Conservation (phyloP, 768 basidiomycete species). For the Leccinum variicolor region DNA sequence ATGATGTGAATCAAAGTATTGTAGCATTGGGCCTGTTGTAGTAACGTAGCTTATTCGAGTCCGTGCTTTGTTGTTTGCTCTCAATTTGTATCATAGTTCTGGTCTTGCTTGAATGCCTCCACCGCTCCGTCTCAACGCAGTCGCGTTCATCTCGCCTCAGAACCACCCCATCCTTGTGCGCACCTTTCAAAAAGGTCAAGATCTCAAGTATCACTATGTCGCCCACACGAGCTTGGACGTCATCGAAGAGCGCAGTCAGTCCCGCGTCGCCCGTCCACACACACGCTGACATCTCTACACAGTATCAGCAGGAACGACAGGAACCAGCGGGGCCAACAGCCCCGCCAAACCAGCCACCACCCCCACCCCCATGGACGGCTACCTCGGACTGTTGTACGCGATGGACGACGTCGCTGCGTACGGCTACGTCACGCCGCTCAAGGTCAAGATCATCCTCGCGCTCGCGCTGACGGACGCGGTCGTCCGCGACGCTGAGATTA, state of each 20-base stretch:
- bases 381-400: constrained; percentile 82
- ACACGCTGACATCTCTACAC: background rate
- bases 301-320: background rate
- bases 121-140: constrained; percentile 70
- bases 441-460: constrained; percentile 82
- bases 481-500: constrained; percentile 76
- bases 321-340: background rate
- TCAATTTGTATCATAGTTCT: no score
- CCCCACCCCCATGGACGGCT: constrained; percentile 61
- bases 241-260: constrained; percentile 85
- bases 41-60: background rate
- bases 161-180: constrained; percentile 78
- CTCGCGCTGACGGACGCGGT: constrained; percentile 78
- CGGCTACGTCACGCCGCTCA: constrained; percentile 86
- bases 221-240: constrained; percentile 90
- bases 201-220: constrained; percentile 86
- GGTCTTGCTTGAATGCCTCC: constrained; percentile 50
- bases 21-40: background rate
- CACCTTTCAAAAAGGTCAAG: constrained; percentile 58
- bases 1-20: background rate
- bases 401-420: constrained; percentile 94
- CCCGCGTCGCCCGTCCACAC: background rate
- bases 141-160: constrained; percentile 81
- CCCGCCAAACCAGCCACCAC: constrained; percentile 23
- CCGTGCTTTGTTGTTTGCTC: background rate